A percentile compares a stretch with the other conserved stretches of the same genome.
Evolutionary conservation across 768 basidiomycete species (phyloP).

Genomic region (Suillus alpinus): DNA sequence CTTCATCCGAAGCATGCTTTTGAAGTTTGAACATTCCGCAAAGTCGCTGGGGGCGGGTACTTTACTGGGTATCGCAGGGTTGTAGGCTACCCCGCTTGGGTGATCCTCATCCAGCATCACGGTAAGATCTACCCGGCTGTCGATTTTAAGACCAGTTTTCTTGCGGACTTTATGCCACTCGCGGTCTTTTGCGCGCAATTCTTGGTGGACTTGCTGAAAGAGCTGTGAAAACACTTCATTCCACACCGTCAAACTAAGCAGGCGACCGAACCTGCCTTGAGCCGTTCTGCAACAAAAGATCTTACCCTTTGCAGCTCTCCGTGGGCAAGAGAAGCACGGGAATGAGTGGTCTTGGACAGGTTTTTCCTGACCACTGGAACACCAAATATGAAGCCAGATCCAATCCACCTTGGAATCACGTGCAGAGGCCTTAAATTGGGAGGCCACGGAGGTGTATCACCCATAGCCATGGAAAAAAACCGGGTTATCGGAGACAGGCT

Average conservation of each 20-base stretch:
- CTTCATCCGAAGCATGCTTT: background rate
- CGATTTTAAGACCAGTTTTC: background rate
- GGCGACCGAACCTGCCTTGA: background rate
- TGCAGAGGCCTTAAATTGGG: constrained; percentile 23
- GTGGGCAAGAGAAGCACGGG: background rate
- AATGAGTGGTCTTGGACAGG: constrained; percentile 3
- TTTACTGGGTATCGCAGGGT: background rate
- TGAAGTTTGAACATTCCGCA: background rate
- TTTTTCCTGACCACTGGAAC: constrained; percentile 27
- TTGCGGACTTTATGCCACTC: background rate
- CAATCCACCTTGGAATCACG: constrained; percentile 29
- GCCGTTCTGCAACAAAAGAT: background rate
- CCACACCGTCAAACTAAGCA: background rate
- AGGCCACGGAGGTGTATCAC: constrained; percentile 27
- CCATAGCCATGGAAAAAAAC: constrained; percentile 37
- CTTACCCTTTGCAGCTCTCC: constrained; percentile 11
- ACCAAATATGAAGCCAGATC: constrained; percentile 30
- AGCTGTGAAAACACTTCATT: background rate
- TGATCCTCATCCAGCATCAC: background rate
- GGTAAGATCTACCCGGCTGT: background rate
- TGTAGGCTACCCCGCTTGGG: background rate
- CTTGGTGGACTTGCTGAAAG: background rate
- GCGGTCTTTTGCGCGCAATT: background rate
- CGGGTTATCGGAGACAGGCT: constrained; percentile 25
- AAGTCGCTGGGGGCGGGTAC: too few relatives aligned